Base-by-base conservation (phyloP, 202 grass and related monocot genomes). In the Schoenoplectus tabernaemontani region DNA sequence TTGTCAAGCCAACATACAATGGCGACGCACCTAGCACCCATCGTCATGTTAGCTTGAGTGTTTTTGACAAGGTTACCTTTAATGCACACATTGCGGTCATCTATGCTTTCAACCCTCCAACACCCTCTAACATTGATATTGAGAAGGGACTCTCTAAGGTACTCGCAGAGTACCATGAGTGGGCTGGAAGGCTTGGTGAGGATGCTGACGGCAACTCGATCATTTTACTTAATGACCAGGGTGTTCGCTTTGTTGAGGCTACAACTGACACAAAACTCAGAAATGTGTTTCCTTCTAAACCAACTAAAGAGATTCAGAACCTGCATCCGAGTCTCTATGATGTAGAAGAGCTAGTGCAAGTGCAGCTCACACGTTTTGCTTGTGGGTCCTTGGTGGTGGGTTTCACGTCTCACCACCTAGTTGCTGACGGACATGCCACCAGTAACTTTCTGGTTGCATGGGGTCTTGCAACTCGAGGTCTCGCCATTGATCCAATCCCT, bases 361-460 rank as follows among this genome's bases (percentile, higher is more conserved):
- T 93, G 30, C 90, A 93, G 61, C 82, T 93, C 56, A 93, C 78
- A 43, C 77, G 85, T 0, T 90, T 93, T 32, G 56, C 87, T 1
- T 93, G 90, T 82, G 90, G 87, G 0, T 77, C 74, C 3, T 72
- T 90, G 10, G 83, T 88, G 5, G 3, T 93, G 30, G 87, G 74
- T 66, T 68, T 84, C 4, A 78, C 83, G 0, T 0, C 64, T 10
- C 77, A 88, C 80, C 90, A 90, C 85, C 80, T 81, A 36, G 70
- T 87, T 78, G 87, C 87, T 47, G 90, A 90, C 44, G 87, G 85
- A 0, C 28, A 23, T 23, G 44, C 57, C 71, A 32, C 34, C 2
- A 70, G 78, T 80, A 77, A 86, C 11, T 86, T 86, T 72, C 37
- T 86, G 15, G 17, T 76, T 63, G 51, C 84, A n/a, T 86, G 84